phyloP scores from a whole-genome alignment of 2,329 filamentous ascomycete species.

The Sporothrix mexicana region DNA sequence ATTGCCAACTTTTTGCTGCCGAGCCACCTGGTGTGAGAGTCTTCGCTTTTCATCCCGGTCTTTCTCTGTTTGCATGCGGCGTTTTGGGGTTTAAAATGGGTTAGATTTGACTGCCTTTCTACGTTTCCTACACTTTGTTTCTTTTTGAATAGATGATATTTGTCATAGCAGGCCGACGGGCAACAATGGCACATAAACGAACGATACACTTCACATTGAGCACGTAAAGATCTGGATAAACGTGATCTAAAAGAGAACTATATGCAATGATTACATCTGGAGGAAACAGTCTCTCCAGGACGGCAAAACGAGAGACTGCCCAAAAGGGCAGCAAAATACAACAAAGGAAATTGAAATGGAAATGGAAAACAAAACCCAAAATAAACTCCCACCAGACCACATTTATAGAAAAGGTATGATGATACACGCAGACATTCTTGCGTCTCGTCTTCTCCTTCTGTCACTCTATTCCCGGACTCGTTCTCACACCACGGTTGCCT shows the following conservation, averaged over 20 bases:
- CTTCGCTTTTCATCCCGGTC: too few relatives aligned
- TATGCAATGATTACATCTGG: slow-evolving; percentile 30
- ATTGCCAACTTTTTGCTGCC: slow-evolving; percentile 96
- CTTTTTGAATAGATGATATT: neutral
- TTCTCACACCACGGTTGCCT: slow-evolving; percentile 11
- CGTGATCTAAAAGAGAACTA: slow-evolving; percentile 22
- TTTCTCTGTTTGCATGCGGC: slow-evolving; percentile 5
- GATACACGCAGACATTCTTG: slow-evolving; percentile 17
- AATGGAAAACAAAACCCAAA: slow-evolving; percentile 4
- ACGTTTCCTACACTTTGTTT: neutral
- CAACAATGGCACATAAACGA: neutral
- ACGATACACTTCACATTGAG: neutral
- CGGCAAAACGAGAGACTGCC: neutral
- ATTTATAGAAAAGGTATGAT: slow-evolving; percentile 22
- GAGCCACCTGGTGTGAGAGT: slow-evolving; percentile 76
- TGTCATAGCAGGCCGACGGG: neutral
- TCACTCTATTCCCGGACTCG: neutral
- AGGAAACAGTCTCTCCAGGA: neutral
- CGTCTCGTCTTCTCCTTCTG: neutral
- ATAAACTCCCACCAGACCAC: slow-evolving; percentile 24
- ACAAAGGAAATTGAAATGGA: neutral
- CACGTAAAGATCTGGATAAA: neutral
- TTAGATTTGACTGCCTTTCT: slow-evolving; percentile 20
- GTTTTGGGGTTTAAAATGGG: slow-evolving; percentile 28
- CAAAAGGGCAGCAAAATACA: neutral